Percentiles rank a stretch among this genome's conserved stretches.
Evolutionary conservation across 176 grass and related monocot species (phyloP).

Genomic region (Hordeum marinum): DNA sequence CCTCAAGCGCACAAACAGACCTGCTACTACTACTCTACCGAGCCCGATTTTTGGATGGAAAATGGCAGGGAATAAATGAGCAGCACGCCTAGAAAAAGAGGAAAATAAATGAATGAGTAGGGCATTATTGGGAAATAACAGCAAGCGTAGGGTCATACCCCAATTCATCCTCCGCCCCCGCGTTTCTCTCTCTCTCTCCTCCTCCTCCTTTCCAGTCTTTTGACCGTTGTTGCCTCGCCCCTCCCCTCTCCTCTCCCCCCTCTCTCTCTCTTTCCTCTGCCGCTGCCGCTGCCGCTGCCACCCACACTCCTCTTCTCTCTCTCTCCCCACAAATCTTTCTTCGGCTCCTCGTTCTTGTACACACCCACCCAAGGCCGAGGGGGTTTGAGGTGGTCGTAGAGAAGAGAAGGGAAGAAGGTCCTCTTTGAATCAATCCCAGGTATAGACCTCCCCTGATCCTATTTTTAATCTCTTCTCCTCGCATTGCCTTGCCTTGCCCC

Average conservation of each 20-base stretch:
- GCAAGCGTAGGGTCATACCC: conserved; percentile 3
- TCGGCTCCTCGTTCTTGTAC: conserved; percentile 28
- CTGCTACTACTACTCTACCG: background rate
- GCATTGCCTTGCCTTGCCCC: no score
- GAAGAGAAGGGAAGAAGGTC: background rate
- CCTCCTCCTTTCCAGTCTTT: conserved; percentile 36
- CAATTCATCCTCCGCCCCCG: background rate
- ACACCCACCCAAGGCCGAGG: background rate
- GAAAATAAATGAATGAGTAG: background rate
- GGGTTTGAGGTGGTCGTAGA: background rate
- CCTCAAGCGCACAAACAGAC: background rate
- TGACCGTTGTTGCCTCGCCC: conserved; percentile 59
- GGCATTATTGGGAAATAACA: conserved; percentile 27
- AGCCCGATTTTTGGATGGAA: background rate
- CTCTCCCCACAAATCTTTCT: conserved; percentile 17
- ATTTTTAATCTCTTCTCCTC: conserved; percentile 28
- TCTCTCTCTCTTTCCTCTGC: background rate
- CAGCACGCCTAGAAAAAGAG: no score
- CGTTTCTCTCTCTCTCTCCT: background rate
- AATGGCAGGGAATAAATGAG: background rate
- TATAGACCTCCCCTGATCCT: conserved; percentile 22
- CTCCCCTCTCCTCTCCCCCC: background rate
- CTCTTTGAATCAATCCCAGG: conserved; percentile 10
- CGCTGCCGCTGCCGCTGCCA: background rate
- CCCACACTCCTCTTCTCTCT: conserved; percentile 3